phyloP scores from a whole-genome alignment of 2,329 filamentous ascomycete species.

The Penicillium sp. region DNA sequence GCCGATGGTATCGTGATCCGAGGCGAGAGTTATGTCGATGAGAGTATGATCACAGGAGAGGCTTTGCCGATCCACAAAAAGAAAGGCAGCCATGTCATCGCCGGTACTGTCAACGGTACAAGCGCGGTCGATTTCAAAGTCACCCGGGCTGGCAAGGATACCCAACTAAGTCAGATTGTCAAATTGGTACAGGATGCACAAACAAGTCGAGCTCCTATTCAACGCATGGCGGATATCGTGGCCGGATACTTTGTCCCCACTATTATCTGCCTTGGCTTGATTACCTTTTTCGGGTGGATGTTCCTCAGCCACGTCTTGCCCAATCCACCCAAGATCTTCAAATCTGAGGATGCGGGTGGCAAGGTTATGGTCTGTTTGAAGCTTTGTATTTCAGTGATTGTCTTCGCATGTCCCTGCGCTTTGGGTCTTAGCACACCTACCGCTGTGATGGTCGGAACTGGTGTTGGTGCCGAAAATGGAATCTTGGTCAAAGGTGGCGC shows the following conservation, averaged over 20 bases:
- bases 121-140: conserved; percentile 91
- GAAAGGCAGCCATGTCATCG: conserved; percentile 76
- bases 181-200: conserved; percentile 98
- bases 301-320: conserved; percentile 81
- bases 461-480: conserved; percentile 89
- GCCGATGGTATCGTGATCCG: conserved; percentile 85
- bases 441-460: conserved; percentile 98
- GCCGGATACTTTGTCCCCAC: conserved; percentile 92
- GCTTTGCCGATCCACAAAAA: conserved; percentile 92
- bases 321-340: conserved; percentile 86
- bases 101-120: conserved; percentile 92
- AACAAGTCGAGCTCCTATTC: conserved; percentile 90
- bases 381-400: conserved; percentile 96
- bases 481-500: conserved; percentile 98
- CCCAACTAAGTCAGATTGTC: conserved; percentile 96
- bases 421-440: conserved; percentile 95
- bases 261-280: conserved; percentile 78
- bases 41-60: conserved; percentile 98
- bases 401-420: conserved; percentile 95
- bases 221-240: conserved; percentile 84
- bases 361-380: conserved; percentile 96
- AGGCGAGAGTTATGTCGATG: conserved; percentile 91
- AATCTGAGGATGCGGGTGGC: conserved; percentile 76
- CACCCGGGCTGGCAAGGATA: conserved; percentile 88
- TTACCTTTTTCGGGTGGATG: conserved; percentile 93